A percentile compares a stretch with the other conserved stretches of the same genome.
These are phyloP conservation scores for Deuterostichococcus epilithicus DNA, from an alignment of 139 green algal species.

Conservation along the genomic window DNA sequence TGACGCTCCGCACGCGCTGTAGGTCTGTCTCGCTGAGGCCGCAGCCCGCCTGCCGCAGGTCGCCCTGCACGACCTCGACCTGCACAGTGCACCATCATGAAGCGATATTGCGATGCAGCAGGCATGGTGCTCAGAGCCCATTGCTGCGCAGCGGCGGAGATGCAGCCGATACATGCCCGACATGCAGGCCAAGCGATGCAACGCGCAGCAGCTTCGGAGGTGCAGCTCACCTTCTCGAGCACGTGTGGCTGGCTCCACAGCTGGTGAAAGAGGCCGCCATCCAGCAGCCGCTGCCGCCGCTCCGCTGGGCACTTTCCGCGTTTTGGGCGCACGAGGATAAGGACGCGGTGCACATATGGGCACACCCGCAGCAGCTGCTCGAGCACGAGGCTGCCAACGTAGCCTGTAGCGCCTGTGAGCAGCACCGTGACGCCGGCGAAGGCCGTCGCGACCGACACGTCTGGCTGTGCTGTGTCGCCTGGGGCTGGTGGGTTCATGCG, in stretches of 20 bases:
- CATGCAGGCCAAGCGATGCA: background rate
- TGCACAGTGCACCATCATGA: background rate
- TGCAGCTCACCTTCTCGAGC: background rate
- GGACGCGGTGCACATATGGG: constrained; percentile 25
- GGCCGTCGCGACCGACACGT: background rate
- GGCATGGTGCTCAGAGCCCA: background rate
- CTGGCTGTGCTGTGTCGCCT: too few species aligned
- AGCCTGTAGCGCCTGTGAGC: constrained; percentile 41
- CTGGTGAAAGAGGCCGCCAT: background rate
- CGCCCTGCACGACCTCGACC: constrained; percentile 10
- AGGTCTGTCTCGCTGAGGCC: constrained; percentile 7
- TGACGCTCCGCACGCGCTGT: background rate
- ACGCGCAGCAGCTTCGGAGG: background rate
- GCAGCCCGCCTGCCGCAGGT: constrained; percentile 6
- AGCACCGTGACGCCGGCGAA: background rate
- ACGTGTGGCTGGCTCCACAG: background rate
- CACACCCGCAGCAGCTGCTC: constrained; percentile 51
- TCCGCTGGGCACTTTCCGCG: background rate
- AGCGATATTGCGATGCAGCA: background rate
- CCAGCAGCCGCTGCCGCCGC: background rate
- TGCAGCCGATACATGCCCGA: background rate
- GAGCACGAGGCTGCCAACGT: constrained; percentile 47
- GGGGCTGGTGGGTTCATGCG: too few species aligned
- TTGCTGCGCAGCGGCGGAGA: background rate
- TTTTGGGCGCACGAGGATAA: constrained; percentile 28